phyloP scores from a whole-genome alignment of 2,329 filamentous ascomycete species.

The Zymoseptoria tritici region DNA sequence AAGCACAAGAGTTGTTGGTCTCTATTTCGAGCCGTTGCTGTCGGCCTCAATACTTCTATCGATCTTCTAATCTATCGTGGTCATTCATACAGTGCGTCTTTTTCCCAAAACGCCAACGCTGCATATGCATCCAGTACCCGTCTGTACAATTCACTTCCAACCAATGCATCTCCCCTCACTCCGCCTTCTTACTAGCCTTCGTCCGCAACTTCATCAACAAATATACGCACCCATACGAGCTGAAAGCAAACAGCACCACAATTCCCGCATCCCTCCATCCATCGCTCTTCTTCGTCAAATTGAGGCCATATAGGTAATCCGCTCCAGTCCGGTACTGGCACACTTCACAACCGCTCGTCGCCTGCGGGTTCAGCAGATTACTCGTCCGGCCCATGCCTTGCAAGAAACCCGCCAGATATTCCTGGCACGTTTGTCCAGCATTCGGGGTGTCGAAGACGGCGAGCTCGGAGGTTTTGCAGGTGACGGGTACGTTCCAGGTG shows the following conservation, averaged over 20 bases:
- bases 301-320: conserved; percentile 53
- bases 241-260: conserved; percentile 45
- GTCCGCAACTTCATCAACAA: conserved; percentile 31
- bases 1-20: too few species aligned
- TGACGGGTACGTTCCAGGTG: conserved; percentile 35
- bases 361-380: conserved; percentile 52
- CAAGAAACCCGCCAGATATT: conserved; percentile 51
- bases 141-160: too few species aligned
- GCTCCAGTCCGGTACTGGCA: conserved; percentile 52
- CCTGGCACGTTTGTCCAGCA: conserved; percentile 46
- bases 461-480: conserved; percentile 31
- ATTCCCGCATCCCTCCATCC: conserved; percentile 61
- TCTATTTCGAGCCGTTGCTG: too few species aligned
- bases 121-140: too few species aligned
- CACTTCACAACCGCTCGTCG: conserved; percentile 48
- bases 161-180: conserved; percentile 5
- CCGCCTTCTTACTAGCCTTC: conserved; percentile 35
- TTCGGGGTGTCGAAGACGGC: conserved; percentile 40
- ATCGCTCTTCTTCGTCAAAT: conserved; percentile 53
- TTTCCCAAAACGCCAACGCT: too few species aligned
- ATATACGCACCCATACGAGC: conserved; percentile 5
- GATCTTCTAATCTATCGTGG: too few species aligned
- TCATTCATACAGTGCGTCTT: too few species aligned
- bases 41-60: too few species aligned
- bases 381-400: conserved; percentile 39